phyloP scores from a whole-genome alignment of 371 early-diverging fungal species.

The Mucor racemosus region DNA sequence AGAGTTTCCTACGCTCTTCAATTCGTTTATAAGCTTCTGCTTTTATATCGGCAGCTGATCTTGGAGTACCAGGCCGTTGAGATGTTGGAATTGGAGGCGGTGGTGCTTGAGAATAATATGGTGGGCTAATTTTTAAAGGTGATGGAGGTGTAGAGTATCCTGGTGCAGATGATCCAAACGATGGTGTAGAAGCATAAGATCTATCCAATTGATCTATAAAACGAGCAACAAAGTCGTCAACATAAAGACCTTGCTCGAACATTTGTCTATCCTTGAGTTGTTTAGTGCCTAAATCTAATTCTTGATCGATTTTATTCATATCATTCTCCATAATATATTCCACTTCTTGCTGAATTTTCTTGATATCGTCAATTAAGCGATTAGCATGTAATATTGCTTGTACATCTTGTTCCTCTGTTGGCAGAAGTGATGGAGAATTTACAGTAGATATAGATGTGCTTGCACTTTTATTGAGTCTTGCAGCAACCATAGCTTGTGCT shows the following conservation, averaged over 20 bases:
- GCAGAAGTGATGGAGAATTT: not conserved
- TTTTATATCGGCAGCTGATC: conserved; percentile 50
- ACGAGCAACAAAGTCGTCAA: conserved; percentile 36
- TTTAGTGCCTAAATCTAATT: conserved; percentile 17
- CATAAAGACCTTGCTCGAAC: conserved; percentile 54
- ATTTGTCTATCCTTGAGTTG: conserved; percentile 40
- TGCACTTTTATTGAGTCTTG: conserved; percentile 31
- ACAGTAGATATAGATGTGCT: not conserved
- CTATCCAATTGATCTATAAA: conserved; percentile 42
- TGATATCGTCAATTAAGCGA: conserved; percentile 8
- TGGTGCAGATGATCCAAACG: not conserved
- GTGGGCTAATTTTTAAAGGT: not conserved
- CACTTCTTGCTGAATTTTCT: not conserved
- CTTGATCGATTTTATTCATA: conserved; percentile 23
- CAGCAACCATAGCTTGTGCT: conserved; percentile 46
- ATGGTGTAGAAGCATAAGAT: not conserved
- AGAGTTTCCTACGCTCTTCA: conserved; percentile 35
- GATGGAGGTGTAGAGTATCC: conserved; percentile 11
- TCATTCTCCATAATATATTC: conserved; percentile 20
- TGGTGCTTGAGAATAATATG: conserved; percentile 6
- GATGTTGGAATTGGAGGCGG: conserved; percentile 50
- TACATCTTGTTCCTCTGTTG: not conserved
- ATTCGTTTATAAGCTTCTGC: conserved; percentile 50
- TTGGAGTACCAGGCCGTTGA: conserved; percentile 44
- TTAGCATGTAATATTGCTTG: not conserved